These are phyloP conservation scores for Patellaria atrata DNA, from an alignment of 495 filamentous ascomycete genomes.

Conservation along the genomic window DNA sequence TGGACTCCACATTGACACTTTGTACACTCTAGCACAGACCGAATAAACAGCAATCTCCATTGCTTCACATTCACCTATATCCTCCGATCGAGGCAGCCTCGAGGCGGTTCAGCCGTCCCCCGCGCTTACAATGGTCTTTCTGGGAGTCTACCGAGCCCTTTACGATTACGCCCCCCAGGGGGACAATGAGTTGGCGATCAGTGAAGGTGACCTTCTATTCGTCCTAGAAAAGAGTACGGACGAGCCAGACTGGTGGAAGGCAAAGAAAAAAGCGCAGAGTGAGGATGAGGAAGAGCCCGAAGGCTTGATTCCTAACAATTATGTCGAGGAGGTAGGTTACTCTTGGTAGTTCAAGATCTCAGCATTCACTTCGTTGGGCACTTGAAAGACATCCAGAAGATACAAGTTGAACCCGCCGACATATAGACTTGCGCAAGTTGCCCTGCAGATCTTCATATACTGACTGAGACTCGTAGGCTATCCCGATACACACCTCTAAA, in stretches of 20 bases:
- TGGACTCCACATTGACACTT: no score
- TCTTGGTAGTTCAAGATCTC: no score
- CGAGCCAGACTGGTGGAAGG: slow-evolving; percentile 96
- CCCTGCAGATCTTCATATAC: not conserved
- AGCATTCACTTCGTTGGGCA: no score
- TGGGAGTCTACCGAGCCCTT: slow-evolving; percentile 80
- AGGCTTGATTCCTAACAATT: slow-evolving; percentile 89
- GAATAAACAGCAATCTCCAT: no score
- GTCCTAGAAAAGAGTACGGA: slow-evolving; percentile 79
- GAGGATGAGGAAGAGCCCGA: slow-evolving; percentile 92
- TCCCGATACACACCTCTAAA: slow-evolving; percentile 56
- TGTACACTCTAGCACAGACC: no score
- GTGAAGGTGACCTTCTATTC: slow-evolving; percentile 83
- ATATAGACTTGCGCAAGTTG: no score
- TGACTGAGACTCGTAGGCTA: slow-evolving; percentile 19
- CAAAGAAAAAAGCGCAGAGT: slow-evolving; percentile 83
- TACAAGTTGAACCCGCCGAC: no score
- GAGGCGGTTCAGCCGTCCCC: no score
- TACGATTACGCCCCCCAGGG: slow-evolving; percentile 90
- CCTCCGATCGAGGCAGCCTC: no score
- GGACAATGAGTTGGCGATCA: slow-evolving; percentile 73
- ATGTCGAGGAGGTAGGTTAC: slow-evolving; percentile 78
- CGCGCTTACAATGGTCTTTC: slow-evolving; percentile 47
- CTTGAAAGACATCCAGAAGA: no score
- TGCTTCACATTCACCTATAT: no score